Evolutionary conservation across 1,139 yeast genomes (phyloP), one percentile per base, ranked within the genome.

Genomic region (Yarrowia galli): DNA sequence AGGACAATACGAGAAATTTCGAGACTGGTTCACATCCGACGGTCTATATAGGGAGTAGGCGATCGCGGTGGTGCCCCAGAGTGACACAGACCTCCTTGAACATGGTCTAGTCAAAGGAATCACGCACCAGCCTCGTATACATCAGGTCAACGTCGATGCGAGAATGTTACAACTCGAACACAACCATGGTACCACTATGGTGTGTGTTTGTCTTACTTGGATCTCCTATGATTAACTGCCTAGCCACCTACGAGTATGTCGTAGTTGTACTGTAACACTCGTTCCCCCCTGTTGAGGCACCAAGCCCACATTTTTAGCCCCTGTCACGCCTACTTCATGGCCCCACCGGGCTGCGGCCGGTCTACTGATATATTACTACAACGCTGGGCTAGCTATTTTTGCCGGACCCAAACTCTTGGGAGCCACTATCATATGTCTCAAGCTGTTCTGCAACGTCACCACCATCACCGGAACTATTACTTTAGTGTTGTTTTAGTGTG

Each of bases 301-400:
- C 40, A 35, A n/a, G 42, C 20, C 28, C 42, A 35, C 56, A 32
- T 35, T 35, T 51, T 35, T 35, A 51, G 43, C 58, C 42, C 58
- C 43, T 53, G 43, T 53, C 56, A n/a, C 23, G 3, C 22, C 15
- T 20, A 15, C 25, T 32, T 18, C n/a, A 32, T 10, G 38, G 23
- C 54, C 54, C 23, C 40, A 18, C 40, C 58, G 43, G 43, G 15
- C 15, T 53, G 36, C 4, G n/a, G 20, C 58, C 43, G 58, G 18
- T 3, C 43, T 8, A 35, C 28, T 8, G 28, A 25, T 32, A 49
- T 49, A 51, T 20, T 51, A 51, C 56, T 12, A 53, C 58, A 53
- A 53, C 58, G 20, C 58, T 53, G 58, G 58, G 43, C 43, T 51
- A 51, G 56, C 9, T 15, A 32, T 49, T 18, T 49, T 25, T 25